Evolutionary conservation across 169 alveolate species (phyloP).

Genomic region (Babesia caballi): DNA sequence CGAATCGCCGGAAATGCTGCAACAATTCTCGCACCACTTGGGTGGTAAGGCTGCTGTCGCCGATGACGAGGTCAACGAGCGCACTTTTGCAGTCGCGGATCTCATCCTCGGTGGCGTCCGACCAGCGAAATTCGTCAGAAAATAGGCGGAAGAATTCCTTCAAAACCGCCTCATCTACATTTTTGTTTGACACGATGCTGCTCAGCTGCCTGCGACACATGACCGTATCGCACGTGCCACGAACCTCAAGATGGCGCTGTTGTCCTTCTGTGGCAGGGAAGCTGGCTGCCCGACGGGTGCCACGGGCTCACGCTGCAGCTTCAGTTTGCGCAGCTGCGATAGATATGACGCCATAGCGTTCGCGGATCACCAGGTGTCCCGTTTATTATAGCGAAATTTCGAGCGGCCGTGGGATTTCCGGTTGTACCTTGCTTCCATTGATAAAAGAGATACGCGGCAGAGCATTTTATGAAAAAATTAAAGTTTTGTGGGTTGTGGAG

Average conservation of each 20-base stretch:
- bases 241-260: conserved; percentile 3
- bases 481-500: background rate
- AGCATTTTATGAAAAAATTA: background rate
- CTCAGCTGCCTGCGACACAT: conserved; percentile 10
- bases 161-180: conserved; percentile 8
- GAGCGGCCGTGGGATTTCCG: conserved; percentile 2
- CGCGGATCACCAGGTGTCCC: background rate
- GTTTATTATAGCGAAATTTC: background rate
- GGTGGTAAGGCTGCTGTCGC: conserved; percentile 12
- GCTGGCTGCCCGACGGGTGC: background rate
- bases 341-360: background rate
- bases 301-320: conserved; percentile 4
- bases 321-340: conserved; percentile 26
- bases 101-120: conserved; percentile 15
- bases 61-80: conserved; percentile 38
- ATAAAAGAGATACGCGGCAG: no score
- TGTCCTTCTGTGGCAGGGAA: background rate
- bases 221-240: background rate
- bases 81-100: conserved; percentile 18
- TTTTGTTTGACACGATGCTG: background rate
- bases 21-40: conserved; percentile 12
- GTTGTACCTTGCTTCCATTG: background rate
- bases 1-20: conserved; percentile 12
- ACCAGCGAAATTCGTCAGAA: conserved; percentile 44
- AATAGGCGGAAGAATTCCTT: conserved; percentile 11